Base-by-base conservation (phyloP, 2,329 filamentous ascomycete genomes). In the Apiospora rasikravindrae region DNA sequence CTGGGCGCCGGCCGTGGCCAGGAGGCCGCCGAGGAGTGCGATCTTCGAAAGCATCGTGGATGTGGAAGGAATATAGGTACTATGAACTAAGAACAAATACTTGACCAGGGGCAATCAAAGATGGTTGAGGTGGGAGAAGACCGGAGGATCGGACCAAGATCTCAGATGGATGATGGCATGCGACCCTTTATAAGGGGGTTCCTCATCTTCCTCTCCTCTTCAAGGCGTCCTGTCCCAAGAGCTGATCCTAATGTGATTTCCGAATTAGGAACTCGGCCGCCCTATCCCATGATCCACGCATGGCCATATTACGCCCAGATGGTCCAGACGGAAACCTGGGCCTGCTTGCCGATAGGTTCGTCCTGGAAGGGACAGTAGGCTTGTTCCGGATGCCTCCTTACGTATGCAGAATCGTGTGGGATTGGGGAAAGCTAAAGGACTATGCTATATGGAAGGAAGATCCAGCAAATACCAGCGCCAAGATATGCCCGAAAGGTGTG, bases 1-100 rank as follows among this genome's bases (percentile, higher is more conserved):
- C 75, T 87, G 86, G 70, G 82, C 82, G 42, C 40, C 29, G 66
- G 78, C 83, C 69, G 80, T 75, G 67, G 82, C 81, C 72, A 84
- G 73, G 71, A 85, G 78, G 69, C 79, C 80, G 70, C 75, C 72
- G 71, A 83, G 74, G 71, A 74, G 74, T 53, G 78, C 80, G 72
- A 80, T 73, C 71, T 76, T 77, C 6, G 76, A 75, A 69, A 76
- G 73, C 75, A 77, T 77, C 45, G 29, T 53, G 24, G 14, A 7
- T 0, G n/a, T 22, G 10, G 11, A n/a, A 22, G 45, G 19, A 19
- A 29, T 19, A 2, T 26, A 29, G 16, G 6, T 33, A 29, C 7
- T 66, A 22, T 37, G 6, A 24, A 45, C 22, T 24, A 26, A 2
- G 26, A 14, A 24, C 64, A 24, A 16, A 22, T 4, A 42, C 11